A percentile compares a stretch with the other conserved stretches of the same genome.
phyloP scores from a whole-genome alignment of 129 eudicot species.

The Escallonia herrerae region DNA sequence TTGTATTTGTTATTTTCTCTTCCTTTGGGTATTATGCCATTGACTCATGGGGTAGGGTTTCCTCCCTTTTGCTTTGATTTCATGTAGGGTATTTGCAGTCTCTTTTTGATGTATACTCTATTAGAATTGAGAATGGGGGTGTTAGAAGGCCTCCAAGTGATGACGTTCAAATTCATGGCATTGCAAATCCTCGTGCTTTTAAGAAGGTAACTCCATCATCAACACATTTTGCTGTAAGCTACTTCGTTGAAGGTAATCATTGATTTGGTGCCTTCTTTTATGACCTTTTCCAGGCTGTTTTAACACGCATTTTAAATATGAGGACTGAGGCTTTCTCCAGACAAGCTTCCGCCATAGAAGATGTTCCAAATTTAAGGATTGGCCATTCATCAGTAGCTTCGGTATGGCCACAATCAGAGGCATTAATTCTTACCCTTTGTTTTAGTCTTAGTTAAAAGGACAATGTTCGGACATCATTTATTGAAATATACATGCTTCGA shows the following conservation, averaged over 20 bases:
- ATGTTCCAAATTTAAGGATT: constrained; percentile 27
- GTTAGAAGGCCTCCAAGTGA: constrained; percentile 71
- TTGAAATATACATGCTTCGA: too few species aligned
- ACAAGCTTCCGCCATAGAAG: constrained; percentile 42
- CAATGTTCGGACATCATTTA: too few species aligned
- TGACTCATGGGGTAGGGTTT: background rate
- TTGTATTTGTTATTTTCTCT: background rate
- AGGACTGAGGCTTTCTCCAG: constrained; percentile 32
- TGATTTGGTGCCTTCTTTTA: background rate
- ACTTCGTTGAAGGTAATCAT: background rate
- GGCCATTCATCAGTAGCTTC: constrained; percentile 29
- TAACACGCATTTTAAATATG: constrained; percentile 45
- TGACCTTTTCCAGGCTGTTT: constrained; percentile 43
- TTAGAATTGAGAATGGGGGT: constrained; percentile 70
- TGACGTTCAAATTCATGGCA: constrained; percentile 64
- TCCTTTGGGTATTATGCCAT: background rate
- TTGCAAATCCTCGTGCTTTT: constrained; percentile 66
- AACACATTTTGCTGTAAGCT: background rate
- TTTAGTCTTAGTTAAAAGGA: too few species aligned
- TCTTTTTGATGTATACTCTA: constrained; percentile 60
- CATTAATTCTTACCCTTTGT: background rate
- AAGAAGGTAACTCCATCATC: constrained; percentile 41
- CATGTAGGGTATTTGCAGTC: constrained; percentile 76
- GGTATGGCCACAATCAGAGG: constrained; percentile 28
- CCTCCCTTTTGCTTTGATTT: background rate